Evolutionary conservation across 106 monocot species (phyloP).

Genomic region (Triglochin maritima): DNA sequence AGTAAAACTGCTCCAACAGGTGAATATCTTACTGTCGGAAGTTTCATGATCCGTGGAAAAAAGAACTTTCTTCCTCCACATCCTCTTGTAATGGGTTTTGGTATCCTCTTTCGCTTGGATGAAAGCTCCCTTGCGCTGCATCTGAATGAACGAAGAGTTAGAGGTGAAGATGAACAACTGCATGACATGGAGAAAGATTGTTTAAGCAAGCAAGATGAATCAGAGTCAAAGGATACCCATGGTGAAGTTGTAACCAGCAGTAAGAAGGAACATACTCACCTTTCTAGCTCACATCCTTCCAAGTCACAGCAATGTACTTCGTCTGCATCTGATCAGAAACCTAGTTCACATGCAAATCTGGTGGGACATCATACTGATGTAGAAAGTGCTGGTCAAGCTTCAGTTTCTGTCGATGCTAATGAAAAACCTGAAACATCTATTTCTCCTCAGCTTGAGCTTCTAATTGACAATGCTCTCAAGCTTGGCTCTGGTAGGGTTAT

Average conservation of each 20-base stretch:
- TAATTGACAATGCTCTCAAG: constrained; percentile 78
- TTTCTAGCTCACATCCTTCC: constrained; percentile 5
- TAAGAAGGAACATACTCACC: constrained; percentile 17
- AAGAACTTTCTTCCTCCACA: constrained; percentile 98
- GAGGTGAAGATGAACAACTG: constrained; percentile 70
- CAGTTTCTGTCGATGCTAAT: constrained; percentile 7
- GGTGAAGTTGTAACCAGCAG: not conserved
- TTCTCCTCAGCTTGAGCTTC: constrained; percentile 67
- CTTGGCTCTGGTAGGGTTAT: constrained; percentile 58
- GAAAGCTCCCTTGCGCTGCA: constrained; percentile 95
- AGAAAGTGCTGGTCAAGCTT: constrained; percentile 2
- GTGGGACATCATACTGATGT: constrained; percentile 5
- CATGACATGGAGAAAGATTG: constrained; percentile 33
- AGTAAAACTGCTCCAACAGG: constrained; percentile 99
- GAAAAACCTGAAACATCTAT: constrained; percentile 24
- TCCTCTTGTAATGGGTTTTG: constrained; percentile 96
- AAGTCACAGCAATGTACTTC: constrained; percentile 1
- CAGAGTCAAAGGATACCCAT: constrained; percentile 23
- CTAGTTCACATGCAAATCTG: constrained; percentile 4
- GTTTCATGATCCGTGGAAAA: constrained; percentile 98
- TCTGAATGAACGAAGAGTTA: constrained; percentile 92
- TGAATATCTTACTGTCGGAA: constrained; percentile 94
- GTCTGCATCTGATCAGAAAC: not conserved
- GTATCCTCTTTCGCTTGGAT: constrained; percentile 92
- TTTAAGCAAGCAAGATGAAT: constrained; percentile 24